Base-by-base conservation (phyloP, 345 rosid genomes). In the Barbarea vulgaris region DNA sequence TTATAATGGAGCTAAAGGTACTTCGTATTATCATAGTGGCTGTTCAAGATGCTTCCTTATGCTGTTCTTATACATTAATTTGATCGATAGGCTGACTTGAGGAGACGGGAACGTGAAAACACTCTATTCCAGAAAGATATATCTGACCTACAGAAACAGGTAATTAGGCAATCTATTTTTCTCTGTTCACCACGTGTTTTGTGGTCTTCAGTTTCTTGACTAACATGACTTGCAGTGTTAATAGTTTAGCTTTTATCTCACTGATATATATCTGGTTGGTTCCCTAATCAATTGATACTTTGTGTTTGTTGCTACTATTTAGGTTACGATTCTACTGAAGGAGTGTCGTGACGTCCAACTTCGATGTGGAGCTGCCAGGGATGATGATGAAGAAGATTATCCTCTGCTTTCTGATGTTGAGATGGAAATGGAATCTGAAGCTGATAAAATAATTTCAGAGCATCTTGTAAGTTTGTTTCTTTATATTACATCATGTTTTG, bases 331-430 rank as follows among this genome's bases (percentile, higher is more conserved):
- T 72, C 97, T 94, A 53, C 87, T 94, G 44, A 94, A 91, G 86
- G 98, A 94, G 79, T 94, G 98, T 64, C 91, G 97, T 59, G 97
- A 91, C 73, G 85, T 94, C 67, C 98, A 94, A 81, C 85, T 94
- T 39, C 96, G 91, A 6, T 85, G 91, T 86, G 97, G 98, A 76
- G 82, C 88, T 72, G 55, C 76, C 59, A 81, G 74, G 60, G 76
- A 70, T 69, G 88, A 69, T 54, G 86, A 76, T 72, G 79, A 66
- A 65, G 87, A 83, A 76, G 87, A 84, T 55, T 50, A 28, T 64
- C 46, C 77, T 47, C 67, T 57, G 72, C 46, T 69, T 59, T 81
- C 80, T 66, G 78, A 80, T 78, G 76, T 83, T 61, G 91, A 85
- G 77, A 75, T 77, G 81, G 84, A 70, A 58, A 67, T 53, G 50